Evolutionary conservation across 116 monocot genomes (phyloP).

Genomic region (Dioscorea cayenensis): DNA sequence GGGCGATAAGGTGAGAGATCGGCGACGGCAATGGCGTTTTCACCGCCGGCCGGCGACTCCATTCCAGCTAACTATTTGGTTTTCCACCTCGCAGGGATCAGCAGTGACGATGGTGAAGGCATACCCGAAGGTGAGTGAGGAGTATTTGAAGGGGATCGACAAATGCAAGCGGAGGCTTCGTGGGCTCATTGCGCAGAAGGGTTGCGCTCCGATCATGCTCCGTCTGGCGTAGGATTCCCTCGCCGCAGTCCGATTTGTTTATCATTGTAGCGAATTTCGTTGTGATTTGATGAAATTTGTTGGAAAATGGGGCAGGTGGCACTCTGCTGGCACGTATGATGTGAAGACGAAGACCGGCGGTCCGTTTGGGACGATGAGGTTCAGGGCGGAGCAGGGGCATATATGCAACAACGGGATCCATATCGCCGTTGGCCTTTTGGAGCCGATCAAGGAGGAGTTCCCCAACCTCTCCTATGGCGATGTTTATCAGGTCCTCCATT

Average conservation of each 20-base stretch:
- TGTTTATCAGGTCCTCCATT: slow-evolving; percentile 44
- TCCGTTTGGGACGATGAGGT: slow-evolving; percentile 67
- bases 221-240: slow-evolving; percentile 1
- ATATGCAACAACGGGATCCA: slow-evolving; percentile 64
- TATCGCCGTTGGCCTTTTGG: slow-evolving; percentile 48
- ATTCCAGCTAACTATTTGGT: no score
- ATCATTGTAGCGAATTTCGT: not conserved
- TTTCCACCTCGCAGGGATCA: not conserved
- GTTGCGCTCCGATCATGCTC: slow-evolving; percentile 41
- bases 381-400: slow-evolving; percentile 35
- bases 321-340: slow-evolving; percentile 71
- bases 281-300: not conserved
- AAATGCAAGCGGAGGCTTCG: slow-evolving; percentile 55
- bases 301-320: slow-evolving; percentile 32
- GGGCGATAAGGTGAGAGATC: no score
- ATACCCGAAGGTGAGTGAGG: slow-evolving; percentile 65
- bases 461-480: slow-evolving; percentile 59
- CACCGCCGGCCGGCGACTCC: no score
- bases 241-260: not conserved
- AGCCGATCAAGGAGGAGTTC: slow-evolving; percentile 72
- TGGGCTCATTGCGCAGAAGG: slow-evolving; percentile 64
- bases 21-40: no score
- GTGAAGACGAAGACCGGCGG: slow-evolving; percentile 57
- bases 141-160: slow-evolving; percentile 45
- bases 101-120: slow-evolving; percentile 5